Evolutionary conservation across 768 basidiomycete genomes (phyloP), one percentile per base, ranked within the genome.

Genomic region (Mycena polygramma): DNA sequence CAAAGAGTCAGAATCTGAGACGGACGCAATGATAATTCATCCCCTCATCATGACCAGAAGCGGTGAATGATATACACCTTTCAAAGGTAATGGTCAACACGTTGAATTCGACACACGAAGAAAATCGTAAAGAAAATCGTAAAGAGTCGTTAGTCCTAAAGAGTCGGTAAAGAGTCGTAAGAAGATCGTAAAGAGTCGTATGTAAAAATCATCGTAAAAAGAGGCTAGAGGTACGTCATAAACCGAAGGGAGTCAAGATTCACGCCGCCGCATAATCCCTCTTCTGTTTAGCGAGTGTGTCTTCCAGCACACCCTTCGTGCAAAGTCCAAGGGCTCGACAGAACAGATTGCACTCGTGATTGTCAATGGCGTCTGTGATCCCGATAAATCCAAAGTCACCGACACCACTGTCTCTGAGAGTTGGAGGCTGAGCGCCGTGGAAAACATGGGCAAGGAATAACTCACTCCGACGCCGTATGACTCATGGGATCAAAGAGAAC

Each of bases 401-500:
- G 37, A 62, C 61, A 0, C 61, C 61, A 19, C 61, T 62, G 22
- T 62, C 51, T 17, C 61, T 62, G 39, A 20, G 51, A 8, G 39
- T 20, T 5, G 19, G 5, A 20, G 9, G 8, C 37, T 22, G 7
- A 36, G 15, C 10, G 22, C 20, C 11, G 13, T 26, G 22, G 8
- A 43, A 45, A 41, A 11, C 8, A 10, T 41, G 41, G 22, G 22
- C 30, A 30, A 15, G 4, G 22, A 26, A 17, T 7, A 37, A 59
- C 45, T 46, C 26, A 59, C 58, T 46, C 43, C 6, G 26, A 2
- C 11, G 43, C 15, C 0, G 59, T 61, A 22, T 61, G 59, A 8
- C 19, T 61, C 59, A 61, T 61, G 10, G 59, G 59, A 15, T 61
- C 59, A 51, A 61, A 61, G 10, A 61, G 26, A 37, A 9, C 14